phyloP scores from a whole-genome alignment of 2,329 filamentous ascomycete species.

The Aphanocladium album region DNA sequence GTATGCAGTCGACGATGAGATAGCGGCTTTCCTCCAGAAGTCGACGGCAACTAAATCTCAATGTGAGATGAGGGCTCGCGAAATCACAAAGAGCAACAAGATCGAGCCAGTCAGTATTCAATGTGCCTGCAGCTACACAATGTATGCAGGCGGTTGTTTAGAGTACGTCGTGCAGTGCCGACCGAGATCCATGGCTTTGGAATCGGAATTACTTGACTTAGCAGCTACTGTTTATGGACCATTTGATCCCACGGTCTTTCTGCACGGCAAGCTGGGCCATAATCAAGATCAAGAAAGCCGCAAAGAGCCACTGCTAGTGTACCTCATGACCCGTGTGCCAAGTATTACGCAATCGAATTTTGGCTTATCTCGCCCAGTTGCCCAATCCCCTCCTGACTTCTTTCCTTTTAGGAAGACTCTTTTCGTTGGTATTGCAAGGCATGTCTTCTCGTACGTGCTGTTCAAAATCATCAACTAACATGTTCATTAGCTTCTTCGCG shows the following conservation, averaged over 20 bases:
- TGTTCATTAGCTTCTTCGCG: conserved; percentile 29
- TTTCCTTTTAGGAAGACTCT: conserved; percentile 30
- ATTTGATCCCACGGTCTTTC: conserved; percentile 23
- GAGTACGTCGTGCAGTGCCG: conserved; percentile 35
- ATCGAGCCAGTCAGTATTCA: conserved; percentile 30
- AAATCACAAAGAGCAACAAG: conserved; percentile 24
- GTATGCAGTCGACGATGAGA: conserved; percentile 21
- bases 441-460: conserved; percentile 28
- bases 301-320: conserved; percentile 30
- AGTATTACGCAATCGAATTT: conserved; percentile 33
- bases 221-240: conserved; percentile 27
- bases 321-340: conserved; percentile 30
- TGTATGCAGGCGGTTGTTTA: conserved; percentile 30
- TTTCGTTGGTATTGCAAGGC: conserved; percentile 29
- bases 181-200: conserved; percentile 29
- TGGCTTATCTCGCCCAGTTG: conserved; percentile 28
- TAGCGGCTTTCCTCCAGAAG: conserved; percentile 23
- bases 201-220: conserved; percentile 24
- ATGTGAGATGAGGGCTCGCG: conserved; percentile 21
- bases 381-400: conserved; percentile 29
- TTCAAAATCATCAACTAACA: conserved; percentile 17
- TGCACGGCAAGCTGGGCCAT: conserved; percentile 24
- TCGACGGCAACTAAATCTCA: conserved; percentile 18
- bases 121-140: conserved; percentile 34
- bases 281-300: conserved; percentile 16